Evolutionary conservation across 2,329 filamentous ascomycete species (phyloP).

Genomic region (Cryphonectria carpinicola): DNA sequence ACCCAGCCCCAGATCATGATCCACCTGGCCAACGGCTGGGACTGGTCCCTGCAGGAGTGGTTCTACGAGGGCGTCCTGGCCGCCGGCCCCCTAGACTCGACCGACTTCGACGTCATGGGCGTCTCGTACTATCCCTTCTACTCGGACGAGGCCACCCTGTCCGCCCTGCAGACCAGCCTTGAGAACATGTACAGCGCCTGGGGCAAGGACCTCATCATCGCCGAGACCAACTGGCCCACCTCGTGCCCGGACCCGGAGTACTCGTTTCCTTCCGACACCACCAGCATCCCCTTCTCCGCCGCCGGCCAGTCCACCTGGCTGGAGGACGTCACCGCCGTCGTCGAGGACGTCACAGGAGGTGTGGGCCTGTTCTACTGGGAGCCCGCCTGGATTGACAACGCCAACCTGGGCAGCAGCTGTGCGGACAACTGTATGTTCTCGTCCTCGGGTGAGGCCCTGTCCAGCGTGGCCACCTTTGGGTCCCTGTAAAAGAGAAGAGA

Average conservation of each 20-base stretch:
- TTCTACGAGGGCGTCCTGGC: conserved; percentile 61
- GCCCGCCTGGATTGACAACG: conserved; percentile 71
- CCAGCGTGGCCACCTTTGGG: conserved; percentile 25
- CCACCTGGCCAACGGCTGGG: conserved; percentile 77
- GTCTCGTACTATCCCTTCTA: conserved; percentile 78
- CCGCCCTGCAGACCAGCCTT: conserved; percentile 58
- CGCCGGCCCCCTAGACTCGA: conserved; percentile 50
- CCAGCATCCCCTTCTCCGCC: conserved; percentile 63
- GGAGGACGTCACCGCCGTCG: conserved; percentile 59
- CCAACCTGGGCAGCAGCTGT: conserved; percentile 67
- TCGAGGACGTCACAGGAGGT: conserved; percentile 57
- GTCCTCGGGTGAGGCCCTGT: conserved; percentile 21
- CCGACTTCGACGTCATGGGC: conserved; percentile 73
- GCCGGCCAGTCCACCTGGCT: conserved; percentile 68
- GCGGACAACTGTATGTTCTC: conserved; percentile 51
- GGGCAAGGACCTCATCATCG: conserved; percentile 69
- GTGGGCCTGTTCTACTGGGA: conserved; percentile 75
- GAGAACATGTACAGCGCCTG: conserved; percentile 63
- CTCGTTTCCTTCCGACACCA: conserved; percentile 64
- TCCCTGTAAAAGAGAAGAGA: conserved; percentile 12
- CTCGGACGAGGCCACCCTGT: conserved; percentile 60
- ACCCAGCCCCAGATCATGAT: conserved; percentile 71
- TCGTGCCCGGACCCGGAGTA: conserved; percentile 62
- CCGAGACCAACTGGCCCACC: conserved; percentile 73
- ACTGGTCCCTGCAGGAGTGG: conserved; percentile 66